These are phyloP conservation scores for Tilletia walkeri DNA, from an alignment of 1,284 basidiomycete species.

Conservation along the genomic window DNA sequence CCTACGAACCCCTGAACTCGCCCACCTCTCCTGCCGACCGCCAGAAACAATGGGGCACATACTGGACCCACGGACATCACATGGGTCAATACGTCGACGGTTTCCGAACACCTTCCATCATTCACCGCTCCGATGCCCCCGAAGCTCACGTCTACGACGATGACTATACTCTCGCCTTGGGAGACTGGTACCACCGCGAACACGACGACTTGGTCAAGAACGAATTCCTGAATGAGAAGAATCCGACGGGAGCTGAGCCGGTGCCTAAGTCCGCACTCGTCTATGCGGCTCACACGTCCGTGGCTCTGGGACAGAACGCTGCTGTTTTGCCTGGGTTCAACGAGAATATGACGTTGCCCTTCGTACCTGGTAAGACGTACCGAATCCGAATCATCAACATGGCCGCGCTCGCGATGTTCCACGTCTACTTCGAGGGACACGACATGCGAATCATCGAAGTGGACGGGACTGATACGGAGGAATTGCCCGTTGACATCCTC, in stretches of 20 bases:
- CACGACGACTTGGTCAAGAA: constrained; percentile 41
- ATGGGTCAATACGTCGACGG: constrained; percentile 62
- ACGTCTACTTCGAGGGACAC: constrained; percentile 73
- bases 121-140: constrained; percentile 61
- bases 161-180: constrained; percentile 80
- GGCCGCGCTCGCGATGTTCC: constrained; percentile 55
- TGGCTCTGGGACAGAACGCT: constrained; percentile 54
- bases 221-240: constrained; percentile 67
- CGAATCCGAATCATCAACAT: constrained; percentile 76
- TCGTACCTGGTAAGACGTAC: constrained; percentile 67
- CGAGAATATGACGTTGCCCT: constrained; percentile 76
- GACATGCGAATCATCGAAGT: constrained; percentile 81
- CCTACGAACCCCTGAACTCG: constrained; percentile 71
- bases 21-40: constrained; percentile 27
- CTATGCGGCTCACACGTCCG: constrained; percentile 71
- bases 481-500: constrained; percentile 69
- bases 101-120: constrained; percentile 72
- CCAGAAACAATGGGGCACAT: constrained; percentile 61
- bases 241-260: constrained; percentile 53
- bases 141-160: constrained; percentile 73
- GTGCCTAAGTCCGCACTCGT: constrained; percentile 54
- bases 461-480: constrained; percentile 78
- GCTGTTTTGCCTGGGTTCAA: constrained; percentile 59
- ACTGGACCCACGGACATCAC: constrained; percentile 64
- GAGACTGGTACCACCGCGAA: constrained; percentile 66